A percentile compares a stretch with the other conserved stretches of the same genome.
Conservation (phyloP, 176 grass and related monocot genomes). For the Chloris gayana region DNA sequence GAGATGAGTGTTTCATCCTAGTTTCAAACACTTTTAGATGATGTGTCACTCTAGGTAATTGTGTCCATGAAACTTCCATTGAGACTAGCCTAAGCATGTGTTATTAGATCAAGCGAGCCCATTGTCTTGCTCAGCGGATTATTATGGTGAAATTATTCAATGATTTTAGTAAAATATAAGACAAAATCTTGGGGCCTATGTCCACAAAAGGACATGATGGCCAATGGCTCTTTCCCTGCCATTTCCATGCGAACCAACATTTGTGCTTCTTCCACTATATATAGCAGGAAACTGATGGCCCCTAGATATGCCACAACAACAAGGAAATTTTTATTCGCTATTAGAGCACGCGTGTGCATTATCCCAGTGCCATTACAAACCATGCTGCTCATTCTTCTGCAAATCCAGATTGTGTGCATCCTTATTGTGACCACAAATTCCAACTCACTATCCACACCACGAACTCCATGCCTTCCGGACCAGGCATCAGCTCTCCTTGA, state of each 20-base stretch:
- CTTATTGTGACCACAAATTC: neutral
- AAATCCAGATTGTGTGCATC: neutral
- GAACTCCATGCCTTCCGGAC: neutral
- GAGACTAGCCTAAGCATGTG: too few relatives aligned
- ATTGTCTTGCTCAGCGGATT: too few relatives aligned
- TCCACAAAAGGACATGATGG: too few relatives aligned
- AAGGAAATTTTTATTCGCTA: neutral
- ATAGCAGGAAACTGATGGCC: neutral
- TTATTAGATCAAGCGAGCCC: too few relatives aligned
- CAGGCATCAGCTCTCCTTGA: neutral
- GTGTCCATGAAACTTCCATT: too few relatives aligned
- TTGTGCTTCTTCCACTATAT: neutral
- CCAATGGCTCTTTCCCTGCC: too few relatives aligned
- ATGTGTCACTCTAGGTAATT: too few relatives aligned
- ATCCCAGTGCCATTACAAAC: neutral
- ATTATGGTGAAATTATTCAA: too few relatives aligned
- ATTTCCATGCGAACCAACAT: neutral
- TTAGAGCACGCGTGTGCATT: neutral
- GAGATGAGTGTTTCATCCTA: too few relatives aligned
- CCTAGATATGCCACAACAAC: neutral
- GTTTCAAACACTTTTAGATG: too few relatives aligned
- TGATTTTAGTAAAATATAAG: too few relatives aligned
- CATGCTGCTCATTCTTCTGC: neutral
- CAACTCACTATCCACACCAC: neutral
- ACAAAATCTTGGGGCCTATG: too few relatives aligned